phyloP scores from a whole-genome alignment of 208 protist species.

The Willaertia magna region DNA sequence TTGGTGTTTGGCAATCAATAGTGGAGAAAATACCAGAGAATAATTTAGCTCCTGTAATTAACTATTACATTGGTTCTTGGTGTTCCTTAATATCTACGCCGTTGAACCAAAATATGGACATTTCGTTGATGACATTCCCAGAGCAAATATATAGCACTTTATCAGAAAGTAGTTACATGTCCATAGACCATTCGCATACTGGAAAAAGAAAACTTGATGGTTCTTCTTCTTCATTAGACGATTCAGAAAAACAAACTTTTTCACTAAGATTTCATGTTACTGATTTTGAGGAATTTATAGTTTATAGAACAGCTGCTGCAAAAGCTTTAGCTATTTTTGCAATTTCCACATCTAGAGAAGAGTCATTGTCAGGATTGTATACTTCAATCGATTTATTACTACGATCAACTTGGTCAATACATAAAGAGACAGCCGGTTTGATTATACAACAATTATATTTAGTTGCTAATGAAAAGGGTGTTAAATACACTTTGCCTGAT shows the following conservation, averaged over 20 bases:
- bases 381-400: neutral
- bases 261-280: neutral
- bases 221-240: neutral
- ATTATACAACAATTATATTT: neutral
- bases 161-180: neutral
- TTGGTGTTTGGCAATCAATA: slow-evolving; percentile 17
- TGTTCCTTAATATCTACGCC: neutral
- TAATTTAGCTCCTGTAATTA: neutral
- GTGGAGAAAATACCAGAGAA: neutral
- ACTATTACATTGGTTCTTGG: neutral
- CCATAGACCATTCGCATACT: neutral
- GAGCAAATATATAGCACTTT: neutral
- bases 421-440: neutral
- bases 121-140: neutral
- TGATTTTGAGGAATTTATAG: neutral
- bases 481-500: neutral
- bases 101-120: neutral
- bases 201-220: neutral
- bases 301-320: neutral
- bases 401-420: neutral
- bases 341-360: neutral
- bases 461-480: neutral
- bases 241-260: neutral
- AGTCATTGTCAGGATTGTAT: neutral
- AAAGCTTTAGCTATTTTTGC: neutral